Conservation (phyloP, 2,329 filamentous ascomycete species). For the Colletotrichum chrysophilum region DNA sequence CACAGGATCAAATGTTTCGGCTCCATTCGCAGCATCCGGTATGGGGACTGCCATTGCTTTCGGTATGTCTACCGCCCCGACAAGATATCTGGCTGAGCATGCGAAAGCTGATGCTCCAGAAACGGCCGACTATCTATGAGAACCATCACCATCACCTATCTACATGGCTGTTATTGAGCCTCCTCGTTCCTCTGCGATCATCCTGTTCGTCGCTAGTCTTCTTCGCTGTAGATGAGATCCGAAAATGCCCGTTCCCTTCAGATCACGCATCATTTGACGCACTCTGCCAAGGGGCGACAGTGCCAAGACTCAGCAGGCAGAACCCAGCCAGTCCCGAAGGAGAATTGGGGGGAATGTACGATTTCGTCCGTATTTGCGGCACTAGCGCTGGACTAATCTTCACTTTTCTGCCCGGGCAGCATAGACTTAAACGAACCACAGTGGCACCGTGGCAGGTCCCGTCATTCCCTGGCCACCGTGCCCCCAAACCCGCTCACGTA, state of each 20-base stretch:
- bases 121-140: neutral
- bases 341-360: neutral
- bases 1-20: neutral
- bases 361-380: neutral
- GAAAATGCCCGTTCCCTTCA: neutral
- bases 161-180: neutral
- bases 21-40: neutral
- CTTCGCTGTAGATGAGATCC: neutral
- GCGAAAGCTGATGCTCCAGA: neutral
- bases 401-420: neutral
- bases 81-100: neutral
- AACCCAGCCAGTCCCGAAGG: neutral
- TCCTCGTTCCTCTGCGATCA: neutral
- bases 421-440: neutral
- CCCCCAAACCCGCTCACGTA: neutral
- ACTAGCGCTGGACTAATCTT: neutral
- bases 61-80: neutral
- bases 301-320: neutral
- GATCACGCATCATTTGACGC: neutral
- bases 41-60: neutral
- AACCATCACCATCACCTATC: neutral
- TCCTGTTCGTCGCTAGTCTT: neutral
- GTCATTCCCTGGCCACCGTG: neutral
- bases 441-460: neutral
- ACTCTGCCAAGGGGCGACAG: neutral